Conservation (phyloP, 2,329 filamentous ascomycete genomes). For the Cercospora sp. region DNA sequence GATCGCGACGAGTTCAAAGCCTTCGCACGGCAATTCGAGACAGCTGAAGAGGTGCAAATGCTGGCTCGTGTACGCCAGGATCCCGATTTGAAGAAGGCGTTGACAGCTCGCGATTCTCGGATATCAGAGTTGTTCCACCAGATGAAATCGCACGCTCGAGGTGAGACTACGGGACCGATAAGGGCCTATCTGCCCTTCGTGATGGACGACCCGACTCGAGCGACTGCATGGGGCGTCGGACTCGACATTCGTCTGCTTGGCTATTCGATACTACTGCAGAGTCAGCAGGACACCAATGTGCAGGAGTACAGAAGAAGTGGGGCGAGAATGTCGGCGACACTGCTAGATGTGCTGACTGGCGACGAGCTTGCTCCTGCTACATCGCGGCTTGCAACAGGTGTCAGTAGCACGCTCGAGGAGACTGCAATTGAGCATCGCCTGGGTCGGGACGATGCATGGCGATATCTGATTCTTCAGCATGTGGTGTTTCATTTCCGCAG, state of each 20-base stretch:
- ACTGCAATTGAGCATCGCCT: conserved; percentile 1
- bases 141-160: conserved; percentile 32
- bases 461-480: conserved; percentile 27
- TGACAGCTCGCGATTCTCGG: conserved; percentile 22
- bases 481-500: conserved; percentile 17
- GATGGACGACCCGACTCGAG: conserved; percentile 49
- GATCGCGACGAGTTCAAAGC: conserved; percentile 14
- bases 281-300: conserved; percentile 28
- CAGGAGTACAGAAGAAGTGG: conserved; percentile 45
- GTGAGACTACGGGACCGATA: conserved; percentile 29
- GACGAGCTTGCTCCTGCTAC: neutral
- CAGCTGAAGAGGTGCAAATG: conserved; percentile 4
- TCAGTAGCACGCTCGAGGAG: conserved; percentile 8
- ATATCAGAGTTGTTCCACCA: conserved; percentile 51
- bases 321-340: conserved; percentile 24
- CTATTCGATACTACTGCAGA: conserved; percentile 41
- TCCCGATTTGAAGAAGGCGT: neutral
- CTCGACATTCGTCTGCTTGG: conserved; percentile 41
- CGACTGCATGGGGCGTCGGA: conserved; percentile 47
- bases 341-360: conserved; percentile 13
- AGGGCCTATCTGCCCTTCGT: conserved; percentile 67
- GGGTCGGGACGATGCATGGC: conserved; percentile 23
- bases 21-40: conserved; percentile 22
- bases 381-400: neutral
- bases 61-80: conserved; percentile 14